Conservation (phyloP, 2,329 filamentous ascomycete genomes). For the Microdochium trichocladiopsis region DNA sequence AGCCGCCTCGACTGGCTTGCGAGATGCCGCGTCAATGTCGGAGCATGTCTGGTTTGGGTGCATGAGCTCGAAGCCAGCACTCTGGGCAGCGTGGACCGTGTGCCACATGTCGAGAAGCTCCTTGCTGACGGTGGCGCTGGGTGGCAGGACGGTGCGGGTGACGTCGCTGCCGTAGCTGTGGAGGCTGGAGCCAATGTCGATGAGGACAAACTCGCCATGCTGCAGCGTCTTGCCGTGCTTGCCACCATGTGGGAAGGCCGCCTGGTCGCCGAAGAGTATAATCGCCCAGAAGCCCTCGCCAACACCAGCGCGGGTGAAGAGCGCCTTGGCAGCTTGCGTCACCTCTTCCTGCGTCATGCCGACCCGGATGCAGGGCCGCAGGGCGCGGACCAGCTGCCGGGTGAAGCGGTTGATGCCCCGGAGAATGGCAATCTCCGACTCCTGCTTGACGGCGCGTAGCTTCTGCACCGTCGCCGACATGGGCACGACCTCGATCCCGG, state of each 20-base stretch:
- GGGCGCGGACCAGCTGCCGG: constrained; percentile 15
- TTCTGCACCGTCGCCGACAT: constrained; percentile 16
- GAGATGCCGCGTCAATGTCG: constrained; percentile 18
- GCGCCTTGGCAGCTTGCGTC: constrained; percentile 7
- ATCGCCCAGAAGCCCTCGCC: constrained; percentile 18
- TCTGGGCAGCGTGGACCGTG: constrained; percentile 14
- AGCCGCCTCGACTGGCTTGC: constrained; percentile 11
- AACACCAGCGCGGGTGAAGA: constrained; percentile 17
- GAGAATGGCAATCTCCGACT: constrained; percentile 16
- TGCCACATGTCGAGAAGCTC: constrained; percentile 17
- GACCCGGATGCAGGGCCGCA: constrained; percentile 15
- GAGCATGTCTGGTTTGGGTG: constrained; percentile 16
- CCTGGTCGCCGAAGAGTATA: constrained; percentile 19
- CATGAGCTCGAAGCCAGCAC: constrained; percentile 17
- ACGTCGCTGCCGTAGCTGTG: constrained; percentile 21
- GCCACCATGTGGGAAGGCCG: constrained; percentile 20
- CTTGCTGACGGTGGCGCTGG: constrained; percentile 10
- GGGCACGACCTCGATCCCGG: constrained; percentile 17
- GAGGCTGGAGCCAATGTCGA: constrained; percentile 19
- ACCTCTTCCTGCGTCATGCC: constrained; percentile 18
- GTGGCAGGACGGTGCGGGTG: constrained; percentile 17
- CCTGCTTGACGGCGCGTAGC: constrained; percentile 18
- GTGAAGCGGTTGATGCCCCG: constrained; percentile 19
- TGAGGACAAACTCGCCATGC: constrained; percentile 17
- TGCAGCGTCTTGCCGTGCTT: constrained; percentile 15